Base-by-base conservation (phyloP, 2,329 filamentous ascomycete species). In the Xylariaceae sp. region DNA sequence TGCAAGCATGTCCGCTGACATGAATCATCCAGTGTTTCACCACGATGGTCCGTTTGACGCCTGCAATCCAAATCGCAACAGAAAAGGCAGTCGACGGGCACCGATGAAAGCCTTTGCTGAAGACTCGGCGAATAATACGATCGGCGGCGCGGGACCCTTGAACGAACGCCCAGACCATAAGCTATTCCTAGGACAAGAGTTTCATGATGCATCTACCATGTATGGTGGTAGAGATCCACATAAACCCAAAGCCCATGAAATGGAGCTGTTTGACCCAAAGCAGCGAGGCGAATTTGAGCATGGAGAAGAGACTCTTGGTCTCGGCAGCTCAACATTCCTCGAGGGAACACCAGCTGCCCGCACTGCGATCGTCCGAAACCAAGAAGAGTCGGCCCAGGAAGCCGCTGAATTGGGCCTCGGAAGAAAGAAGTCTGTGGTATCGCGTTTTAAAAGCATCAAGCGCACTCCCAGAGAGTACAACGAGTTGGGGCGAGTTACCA, bases 31-130 rank as follows among this genome's bases (percentile, higher is more conserved):
- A 95, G 91, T 96, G 63, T 96, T 97, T 73, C 94, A 99, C 67
- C 94, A 99, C 68, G 94, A 97, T 67, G 94, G 94, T 0, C 94
- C 94, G 3, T 99, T 96, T 66, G 94, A 99, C 72, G 94, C 94
- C 26, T 89, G 94, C 70, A 95, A 96, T 71, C 91, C 94, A 3
- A 88, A 95, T 70, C 89, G 94, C 61, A 99, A 97, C 72, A 85
- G 89, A 55, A 88, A 88, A 67, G 89, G 86, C 64, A 85, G 87
- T 66, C 84, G 86, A 57, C 85, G 88, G 52, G 91, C 94, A 5
- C 94, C 94, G 0, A 96, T 99, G 90, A 86, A 95, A 70, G 94
- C 94, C 1, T 99, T 97, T 72, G 90, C 94, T 27, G 89, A 89
- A 66, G 90, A 88, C 65, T 96, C 91, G 1, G 81, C 88, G 57